phyloP scores from a whole-genome alignment of 202 grass and related monocot species.

The Zoysia matrella region DNA sequence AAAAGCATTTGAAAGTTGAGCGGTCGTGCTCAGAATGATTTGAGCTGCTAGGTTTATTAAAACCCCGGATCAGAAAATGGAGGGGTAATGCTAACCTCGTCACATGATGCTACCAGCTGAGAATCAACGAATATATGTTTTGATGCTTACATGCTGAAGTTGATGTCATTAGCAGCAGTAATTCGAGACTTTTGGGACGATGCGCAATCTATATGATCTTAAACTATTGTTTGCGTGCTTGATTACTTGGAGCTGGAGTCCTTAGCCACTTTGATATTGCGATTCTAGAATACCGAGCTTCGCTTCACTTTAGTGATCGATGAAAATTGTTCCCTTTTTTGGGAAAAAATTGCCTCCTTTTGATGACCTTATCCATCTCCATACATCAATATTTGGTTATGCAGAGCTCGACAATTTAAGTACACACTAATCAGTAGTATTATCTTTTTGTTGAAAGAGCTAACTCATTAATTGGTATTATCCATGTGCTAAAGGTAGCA shows the following conservation, averaged over 20 bases:
- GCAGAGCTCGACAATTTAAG: background rate
- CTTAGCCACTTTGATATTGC: constrained; percentile 8
- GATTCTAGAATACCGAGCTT: constrained; percentile 29
- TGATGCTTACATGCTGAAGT: constrained; percentile 25
- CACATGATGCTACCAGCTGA: constrained; percentile 28
- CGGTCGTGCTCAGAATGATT: constrained; percentile 6
- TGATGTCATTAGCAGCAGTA: constrained; percentile 48
- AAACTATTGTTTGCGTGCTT: background rate
- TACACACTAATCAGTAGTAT: background rate
- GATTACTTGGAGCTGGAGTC: constrained; percentile 25
- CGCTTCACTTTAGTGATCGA: background rate
- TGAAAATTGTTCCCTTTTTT: constrained; percentile 24
- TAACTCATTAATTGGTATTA: background rate
- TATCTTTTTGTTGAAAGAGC: too few relatives aligned
- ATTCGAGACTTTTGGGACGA: constrained; percentile 38
- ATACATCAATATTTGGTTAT: background rate
- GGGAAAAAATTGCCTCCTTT: constrained; percentile 13
- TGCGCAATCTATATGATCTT: background rate
- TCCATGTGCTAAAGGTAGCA: background rate
- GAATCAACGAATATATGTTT: constrained; percentile 19
- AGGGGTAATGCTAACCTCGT: constrained; percentile 53
- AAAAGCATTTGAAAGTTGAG: constrained; percentile 22
- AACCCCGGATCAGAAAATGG: constrained; percentile 25
- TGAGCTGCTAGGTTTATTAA: background rate
- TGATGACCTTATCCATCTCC: constrained; percentile 24